Evolutionary conservation across 192 early-diverging fungal genomes (phyloP).

Genomic region (Kappamyces sp.): DNA sequence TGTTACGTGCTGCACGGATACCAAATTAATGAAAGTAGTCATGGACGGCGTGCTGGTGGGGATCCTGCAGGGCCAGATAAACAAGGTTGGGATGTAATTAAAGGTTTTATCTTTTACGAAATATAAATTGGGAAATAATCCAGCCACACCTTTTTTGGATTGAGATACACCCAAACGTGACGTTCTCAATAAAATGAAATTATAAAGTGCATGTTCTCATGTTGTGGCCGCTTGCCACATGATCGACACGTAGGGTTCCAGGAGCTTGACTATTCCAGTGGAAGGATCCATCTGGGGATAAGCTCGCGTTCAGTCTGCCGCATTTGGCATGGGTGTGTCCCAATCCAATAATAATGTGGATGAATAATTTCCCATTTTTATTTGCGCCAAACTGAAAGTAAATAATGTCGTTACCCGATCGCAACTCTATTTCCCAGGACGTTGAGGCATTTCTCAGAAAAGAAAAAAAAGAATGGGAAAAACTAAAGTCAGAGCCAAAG

Average conservation of each 20-base stretch:
- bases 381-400: too few relatives aligned
- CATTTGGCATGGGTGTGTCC: too few relatives aligned
- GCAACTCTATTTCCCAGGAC: conserved; percentile 3
- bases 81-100: conserved; percentile 3
- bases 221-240: conserved; percentile 1
- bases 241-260: conserved; percentile 2
- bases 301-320: too few relatives aligned
- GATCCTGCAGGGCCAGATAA: conserved; percentile 2
- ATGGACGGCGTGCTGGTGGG: not conserved
- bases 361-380: too few relatives aligned
- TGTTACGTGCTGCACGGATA: conserved; percentile 15
- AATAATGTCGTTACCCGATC: too few relatives aligned
- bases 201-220: not conserved
- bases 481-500: conserved; percentile 26
- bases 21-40: conserved; percentile 3
- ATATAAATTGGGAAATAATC: not conserved
- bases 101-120: not conserved
- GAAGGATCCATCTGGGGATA: too few relatives aligned
- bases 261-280: too few relatives aligned
- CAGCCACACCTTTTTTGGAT: too few relatives aligned
- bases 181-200: not conserved
- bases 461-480: conserved; percentile 9
- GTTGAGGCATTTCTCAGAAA: conserved; percentile 6
- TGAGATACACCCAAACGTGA: too few relatives aligned
- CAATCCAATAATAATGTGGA: too few relatives aligned